Percentiles rank a stretch among this genome's conserved stretches.
Evolutionary conservation across 2,329 filamentous ascomycete species (phyloP).

Genomic region (Tolypocladium inflatum): DNA sequence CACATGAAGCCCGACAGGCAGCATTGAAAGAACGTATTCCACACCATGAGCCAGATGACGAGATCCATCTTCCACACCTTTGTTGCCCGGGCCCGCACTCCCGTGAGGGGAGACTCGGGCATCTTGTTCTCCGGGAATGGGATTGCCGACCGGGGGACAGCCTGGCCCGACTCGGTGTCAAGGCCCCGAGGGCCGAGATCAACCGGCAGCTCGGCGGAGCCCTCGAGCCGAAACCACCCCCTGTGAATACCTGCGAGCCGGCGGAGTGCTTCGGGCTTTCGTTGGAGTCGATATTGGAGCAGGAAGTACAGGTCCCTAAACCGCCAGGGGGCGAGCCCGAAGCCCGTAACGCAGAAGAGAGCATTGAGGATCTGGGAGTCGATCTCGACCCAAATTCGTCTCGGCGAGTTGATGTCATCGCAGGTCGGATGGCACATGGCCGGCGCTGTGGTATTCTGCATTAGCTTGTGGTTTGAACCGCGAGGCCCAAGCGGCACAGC

Average conservation of each 20-base stretch:
- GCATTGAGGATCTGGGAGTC: constrained; percentile 72
- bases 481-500: not conserved
- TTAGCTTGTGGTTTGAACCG: not conserved
- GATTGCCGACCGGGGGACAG: constrained; percentile 29
- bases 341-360: constrained; percentile 79
- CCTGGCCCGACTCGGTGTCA: constrained; percentile 27
- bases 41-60: constrained; percentile 68
- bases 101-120: constrained; percentile 61
- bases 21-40: constrained; percentile 70
- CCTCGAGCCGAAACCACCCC: constrained; percentile 65
- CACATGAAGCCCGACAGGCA: constrained; percentile 75
- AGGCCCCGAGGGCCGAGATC: constrained; percentile 45
- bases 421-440: constrained; percentile 65
- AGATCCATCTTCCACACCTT: constrained; percentile 68
- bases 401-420: constrained; percentile 63
- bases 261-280: constrained; percentile 48
- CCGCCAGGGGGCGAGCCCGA: constrained; percentile 77
- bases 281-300: constrained; percentile 49
- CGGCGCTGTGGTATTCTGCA: constrained; percentile 29
- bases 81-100: constrained; percentile 57
- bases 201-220: constrained; percentile 49
- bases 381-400: constrained; percentile 78
- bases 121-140: constrained; percentile 56
- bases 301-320: constrained; percentile 72
- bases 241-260: constrained; percentile 65